Evolutionary conservation across 164 flowering plant species (phyloP), one percentile per base, ranked within the genome.

Genomic region (Amborella trichopoda): DNA sequence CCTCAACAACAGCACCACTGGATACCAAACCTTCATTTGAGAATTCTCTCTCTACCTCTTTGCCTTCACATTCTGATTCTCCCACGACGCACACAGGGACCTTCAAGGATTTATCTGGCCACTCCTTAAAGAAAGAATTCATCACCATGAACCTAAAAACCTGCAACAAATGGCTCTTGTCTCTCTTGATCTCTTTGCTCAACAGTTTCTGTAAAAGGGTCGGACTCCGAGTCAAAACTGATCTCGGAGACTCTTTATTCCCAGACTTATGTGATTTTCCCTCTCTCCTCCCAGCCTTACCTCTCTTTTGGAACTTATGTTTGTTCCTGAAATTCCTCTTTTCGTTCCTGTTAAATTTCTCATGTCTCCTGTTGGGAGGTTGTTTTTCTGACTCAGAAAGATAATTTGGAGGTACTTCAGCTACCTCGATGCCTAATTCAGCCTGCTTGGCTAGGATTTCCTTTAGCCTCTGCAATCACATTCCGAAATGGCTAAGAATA

Each of bases 361-460:
- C 63, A 30, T 49, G 62, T 32, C 39, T 63, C 14, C 21, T 54
- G 39, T 26, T 52, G 19, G 38, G 25, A n/a, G 19, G 59, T 42
- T 53, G 72, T 38, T 60, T 61, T 50, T 69, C 79, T 1, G 72
- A 38, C 39, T 82, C 90, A 23, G 60, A 64, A 16, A 91, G 59
- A 68, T 83, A 91, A 46, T 60, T 28, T 17, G 82, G 53, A 20
- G 99, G 96, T 61, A 87, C 49, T 64, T 87, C 99, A 6, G 90
- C 83, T 62, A 91, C 90, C 70, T 82, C 95, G 55, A 76, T 68
- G 19, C 99, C 99, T 43, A 91, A 55, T 60, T 87, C 94, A 48
- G 83, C 95, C 52, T 91, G 99, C 68, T 80, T 83, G 28, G 82
- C 76, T 51, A 91, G 63, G 23, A 91, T 70, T 55, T 84, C 90